These are phyloP conservation scores for Chaetomiaceae sp. DNA, from an alignment of 2,329 filamentous ascomycete genomes.

Conservation along the genomic window DNA sequence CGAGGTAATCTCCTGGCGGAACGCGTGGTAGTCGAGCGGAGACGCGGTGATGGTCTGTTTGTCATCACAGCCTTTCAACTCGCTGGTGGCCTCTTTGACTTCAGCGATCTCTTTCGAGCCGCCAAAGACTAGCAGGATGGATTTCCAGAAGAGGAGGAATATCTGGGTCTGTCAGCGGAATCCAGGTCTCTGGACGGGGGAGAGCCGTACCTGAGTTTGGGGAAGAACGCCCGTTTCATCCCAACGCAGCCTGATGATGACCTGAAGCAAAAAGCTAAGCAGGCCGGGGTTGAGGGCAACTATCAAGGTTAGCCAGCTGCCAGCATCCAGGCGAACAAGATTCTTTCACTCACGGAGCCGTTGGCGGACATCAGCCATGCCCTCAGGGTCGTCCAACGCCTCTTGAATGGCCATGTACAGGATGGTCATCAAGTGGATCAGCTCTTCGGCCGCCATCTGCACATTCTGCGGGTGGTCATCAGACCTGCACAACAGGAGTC, in stretches of 20 bases:
- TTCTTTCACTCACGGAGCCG: conserved; percentile 45
- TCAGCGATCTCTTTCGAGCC: conserved; percentile 67
- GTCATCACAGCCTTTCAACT: conserved; percentile 53
- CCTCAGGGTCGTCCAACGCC: conserved; percentile 47
- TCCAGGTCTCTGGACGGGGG: background rate
- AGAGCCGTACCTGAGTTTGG: conserved; percentile 53
- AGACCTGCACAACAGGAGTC: conserved; percentile 35
- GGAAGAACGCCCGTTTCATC: conserved; percentile 59
- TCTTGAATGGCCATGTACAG: conserved; percentile 58
- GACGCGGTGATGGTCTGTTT: conserved; percentile 86
- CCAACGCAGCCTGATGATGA: conserved; percentile 66
- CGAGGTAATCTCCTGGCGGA: conserved; percentile 92
- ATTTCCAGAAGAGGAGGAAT: conserved; percentile 87
- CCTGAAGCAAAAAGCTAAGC: conserved; percentile 66
- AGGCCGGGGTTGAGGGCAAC: conserved; percentile 61
- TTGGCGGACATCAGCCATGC: conserved; percentile 41
- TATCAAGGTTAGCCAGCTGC: conserved; percentile 31
- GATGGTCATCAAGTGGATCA: conserved; percentile 59
- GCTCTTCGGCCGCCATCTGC: conserved; percentile 53
- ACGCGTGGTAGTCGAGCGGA: conserved; percentile 91
- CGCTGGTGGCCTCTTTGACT: conserved; percentile 67
- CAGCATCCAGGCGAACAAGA: background rate
- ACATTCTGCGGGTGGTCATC: conserved; percentile 43
- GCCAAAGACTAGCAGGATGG: conserved; percentile 79
- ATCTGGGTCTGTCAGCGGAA: conserved; percentile 44